These are phyloP conservation scores for Turritis glabra DNA, from an alignment of 345 rosid species.

Conservation along the genomic window DNA sequence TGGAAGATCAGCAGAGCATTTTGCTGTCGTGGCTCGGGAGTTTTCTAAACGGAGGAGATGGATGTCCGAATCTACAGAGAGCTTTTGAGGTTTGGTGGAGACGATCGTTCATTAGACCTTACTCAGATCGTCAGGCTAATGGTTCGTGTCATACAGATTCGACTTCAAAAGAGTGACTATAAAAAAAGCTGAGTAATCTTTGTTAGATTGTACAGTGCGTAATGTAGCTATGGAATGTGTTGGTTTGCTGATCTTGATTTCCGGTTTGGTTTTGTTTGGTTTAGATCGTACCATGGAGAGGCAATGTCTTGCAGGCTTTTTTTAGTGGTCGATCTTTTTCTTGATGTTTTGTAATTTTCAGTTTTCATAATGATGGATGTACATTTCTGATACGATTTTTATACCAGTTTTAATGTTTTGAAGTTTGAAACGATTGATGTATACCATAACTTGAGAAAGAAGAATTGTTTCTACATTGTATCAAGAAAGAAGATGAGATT, in stretches of 20 bases:
- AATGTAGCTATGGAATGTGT: slow-evolving; percentile 24
- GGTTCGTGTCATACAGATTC: slow-evolving; percentile 27
- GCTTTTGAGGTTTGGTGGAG: slow-evolving; percentile 99
- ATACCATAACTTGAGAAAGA: background rate
- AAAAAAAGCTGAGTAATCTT: slow-evolving; percentile 16
- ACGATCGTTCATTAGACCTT: slow-evolving; percentile 83
- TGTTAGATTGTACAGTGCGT: slow-evolving; percentile 35
- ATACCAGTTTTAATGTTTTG: slow-evolving; percentile 12
- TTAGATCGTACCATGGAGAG: slow-evolving; percentile 25
- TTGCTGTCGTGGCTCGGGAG: slow-evolving; percentile 81
- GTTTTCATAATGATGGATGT: slow-evolving; percentile 10
- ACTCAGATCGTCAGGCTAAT: slow-evolving; percentile 38
- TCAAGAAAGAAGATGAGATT: background rate
- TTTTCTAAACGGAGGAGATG: slow-evolving; percentile 80
- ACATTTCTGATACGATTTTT: slow-evolving; percentile 24
- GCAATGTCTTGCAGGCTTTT: slow-evolving; percentile 4
- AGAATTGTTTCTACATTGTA: background rate
- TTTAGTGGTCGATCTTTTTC: background rate
- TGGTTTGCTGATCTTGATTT: slow-evolving; percentile 30
- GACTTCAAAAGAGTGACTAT: slow-evolving; percentile 32
- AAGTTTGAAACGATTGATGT: background rate
- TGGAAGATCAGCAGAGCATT: slow-evolving; percentile 91
- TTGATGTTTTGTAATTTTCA: slow-evolving; percentile 21
- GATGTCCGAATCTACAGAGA: slow-evolving; percentile 94
- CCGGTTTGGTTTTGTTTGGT: slow-evolving; percentile 21